Evolutionary conservation across 768 basidiomycete genomes (phyloP), one percentile per base, ranked within the genome.

Genomic region (Boletus subparvulus): DNA sequence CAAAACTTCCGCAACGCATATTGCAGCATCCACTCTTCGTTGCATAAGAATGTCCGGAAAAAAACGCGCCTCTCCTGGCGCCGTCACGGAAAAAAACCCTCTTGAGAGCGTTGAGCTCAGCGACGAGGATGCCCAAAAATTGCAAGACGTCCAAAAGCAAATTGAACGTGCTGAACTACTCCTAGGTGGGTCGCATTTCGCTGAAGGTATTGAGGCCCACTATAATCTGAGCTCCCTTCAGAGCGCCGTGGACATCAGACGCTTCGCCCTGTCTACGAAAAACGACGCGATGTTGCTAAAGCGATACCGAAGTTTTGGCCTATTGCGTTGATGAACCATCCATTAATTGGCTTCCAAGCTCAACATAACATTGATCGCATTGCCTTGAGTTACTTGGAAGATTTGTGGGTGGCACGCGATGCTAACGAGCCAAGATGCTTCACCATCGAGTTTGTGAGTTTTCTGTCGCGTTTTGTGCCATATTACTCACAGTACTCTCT

Each of bases 401-500:
- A 96, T 65, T 62, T 97, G 21, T 94, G 93, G 90, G 77, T 96
- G 37, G 79, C 75, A 55, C 84, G 90, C 52, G 86, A 95, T 68
- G 65, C 79, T 41, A 71, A 73, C 42, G 94, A 97, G 71, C 85
- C 86, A 54, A 77, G 94, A 64, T 87, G 86, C 67, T 96, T 87
- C 76, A 88, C 86, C 48, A 73, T 96, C 53, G 88, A 94, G 78
- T 93, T 97, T 74, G 94, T 95, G 72, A 67, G 94, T 84, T 33
- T 33, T 49, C 48, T 54, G 49, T 52, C 43, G 24, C 50, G 46
- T 57, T 51, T 52, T 21, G 45, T 14, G 28, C 33, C 35, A 41
- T 28, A 0, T 48, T 44, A 17, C 53, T 65, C 49, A 66, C 44
- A 0, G 49, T 45, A n/a, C 53, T 64, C 49, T 66, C 40, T 37